Conservation (phyloP, 1,284 basidiomycete genomes). For the Papiliotrema flavescens region DNA sequence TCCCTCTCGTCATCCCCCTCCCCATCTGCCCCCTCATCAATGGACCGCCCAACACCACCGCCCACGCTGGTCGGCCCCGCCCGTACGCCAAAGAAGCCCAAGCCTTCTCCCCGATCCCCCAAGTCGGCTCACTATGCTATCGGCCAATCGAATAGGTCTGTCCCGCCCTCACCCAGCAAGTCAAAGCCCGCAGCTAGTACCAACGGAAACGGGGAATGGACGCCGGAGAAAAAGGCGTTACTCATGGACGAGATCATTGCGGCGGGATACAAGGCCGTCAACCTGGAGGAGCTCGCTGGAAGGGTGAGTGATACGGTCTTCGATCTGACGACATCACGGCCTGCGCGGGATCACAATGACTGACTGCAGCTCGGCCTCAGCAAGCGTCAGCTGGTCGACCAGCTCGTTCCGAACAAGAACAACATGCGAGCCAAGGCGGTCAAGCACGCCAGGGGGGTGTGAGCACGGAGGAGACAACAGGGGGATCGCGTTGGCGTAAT, state of each 20-base stretch:
- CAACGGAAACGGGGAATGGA: constrained; percentile 18
- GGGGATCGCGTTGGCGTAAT: too few relatives aligned
- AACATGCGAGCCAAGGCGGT: constrained; percentile 16
- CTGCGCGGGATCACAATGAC: neutral
- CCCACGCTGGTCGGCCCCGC: neutral
- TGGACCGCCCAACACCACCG: too few relatives aligned
- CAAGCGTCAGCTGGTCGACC: constrained; percentile 19
- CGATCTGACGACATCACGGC: neutral
- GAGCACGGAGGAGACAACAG: neutral
- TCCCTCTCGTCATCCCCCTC: too few relatives aligned
- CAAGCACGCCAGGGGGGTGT: constrained; percentile 10
- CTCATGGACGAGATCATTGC: constrained; percentile 27
- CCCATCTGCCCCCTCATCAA: too few relatives aligned
- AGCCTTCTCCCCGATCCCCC: neutral
- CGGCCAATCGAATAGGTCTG: neutral
- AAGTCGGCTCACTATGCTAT: neutral
- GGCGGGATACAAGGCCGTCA: constrained; percentile 18
- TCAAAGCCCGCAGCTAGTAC: neutral
- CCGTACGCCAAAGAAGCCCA: neutral
- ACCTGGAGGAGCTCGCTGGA: constrained; percentile 15
- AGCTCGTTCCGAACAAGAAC: constrained; percentile 13
- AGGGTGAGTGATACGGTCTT: constrained; percentile 16
- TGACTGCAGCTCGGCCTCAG: constrained; percentile 11
- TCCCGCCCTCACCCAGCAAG: neutral
- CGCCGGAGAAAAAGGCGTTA: constrained; percentile 15